Percentiles rank a stretch among this genome's conserved stretches.
These are phyloP conservation scores for Trichoderma citrinoviride DNA, from an alignment of 2,329 filamentous ascomycete genomes.

Conservation along the genomic window DNA sequence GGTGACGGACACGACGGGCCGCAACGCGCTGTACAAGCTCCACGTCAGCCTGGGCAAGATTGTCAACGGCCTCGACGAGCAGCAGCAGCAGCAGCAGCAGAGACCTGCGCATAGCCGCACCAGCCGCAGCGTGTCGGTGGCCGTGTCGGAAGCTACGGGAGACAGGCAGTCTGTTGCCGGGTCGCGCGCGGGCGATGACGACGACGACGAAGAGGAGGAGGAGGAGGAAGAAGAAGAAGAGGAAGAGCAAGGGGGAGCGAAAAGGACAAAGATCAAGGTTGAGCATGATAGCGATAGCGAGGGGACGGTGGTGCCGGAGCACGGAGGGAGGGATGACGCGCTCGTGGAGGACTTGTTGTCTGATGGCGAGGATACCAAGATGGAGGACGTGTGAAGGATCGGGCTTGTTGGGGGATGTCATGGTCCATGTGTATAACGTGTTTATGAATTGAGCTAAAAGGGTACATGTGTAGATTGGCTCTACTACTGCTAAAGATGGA, in stretches of 20 bases:
- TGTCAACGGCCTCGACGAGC: slow-evolving; percentile 57
- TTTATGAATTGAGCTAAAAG: not conserved
- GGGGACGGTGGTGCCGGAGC: slow-evolving; percentile 16
- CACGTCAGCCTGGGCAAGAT: slow-evolving; percentile 67
- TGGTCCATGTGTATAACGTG: slow-evolving; percentile 8
- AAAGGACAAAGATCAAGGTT: slow-evolving; percentile 42
- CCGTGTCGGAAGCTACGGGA: slow-evolving; percentile 35
- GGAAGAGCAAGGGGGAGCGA: no score
- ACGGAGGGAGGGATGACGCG: slow-evolving; percentile 32
- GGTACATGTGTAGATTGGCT: not conserved
- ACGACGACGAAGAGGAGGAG: not conserved
- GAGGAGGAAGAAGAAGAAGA: no score
- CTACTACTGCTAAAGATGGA: not conserved
- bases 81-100: slow-evolving; percentile 20
- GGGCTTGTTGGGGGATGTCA: not conserved
- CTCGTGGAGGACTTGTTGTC: slow-evolving; percentile 42
- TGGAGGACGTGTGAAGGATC: slow-evolving; percentile 28
- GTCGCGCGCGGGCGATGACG: slow-evolving; percentile 43
- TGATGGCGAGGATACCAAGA: slow-evolving; percentile 41
- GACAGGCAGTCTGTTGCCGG: slow-evolving; percentile 34
- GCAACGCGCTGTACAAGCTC: slow-evolving; percentile 66
- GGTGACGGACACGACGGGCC: slow-evolving; percentile 57
- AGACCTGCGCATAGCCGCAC: slow-evolving; percentile 36
- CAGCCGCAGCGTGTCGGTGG: slow-evolving; percentile 46
- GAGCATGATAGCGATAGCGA: slow-evolving; percentile 38